Conservation (phyloP, 768 basidiomycete genomes). For the Trametes gibbosa region DNA sequence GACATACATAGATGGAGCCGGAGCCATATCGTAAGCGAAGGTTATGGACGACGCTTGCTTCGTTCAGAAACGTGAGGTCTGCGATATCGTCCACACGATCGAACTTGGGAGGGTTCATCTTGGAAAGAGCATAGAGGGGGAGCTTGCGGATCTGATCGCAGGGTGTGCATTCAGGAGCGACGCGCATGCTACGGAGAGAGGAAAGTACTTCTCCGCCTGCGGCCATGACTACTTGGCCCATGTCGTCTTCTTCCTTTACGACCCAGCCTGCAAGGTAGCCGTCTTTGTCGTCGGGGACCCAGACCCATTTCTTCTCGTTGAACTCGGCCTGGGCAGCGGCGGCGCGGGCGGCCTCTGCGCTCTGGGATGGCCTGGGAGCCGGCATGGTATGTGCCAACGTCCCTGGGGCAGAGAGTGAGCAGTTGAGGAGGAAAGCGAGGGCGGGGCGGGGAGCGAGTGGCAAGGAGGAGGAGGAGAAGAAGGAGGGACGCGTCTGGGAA, state of each 20-base stretch:
- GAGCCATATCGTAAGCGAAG: constrained; percentile 87
- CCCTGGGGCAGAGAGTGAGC: neutral
- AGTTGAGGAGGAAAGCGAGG: constrained; percentile 8
- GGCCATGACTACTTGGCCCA: constrained; percentile 82
- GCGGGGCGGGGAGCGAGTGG: constrained; percentile 4
- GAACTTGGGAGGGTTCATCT: constrained; percentile 99
- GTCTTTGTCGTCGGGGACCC: constrained; percentile 90
- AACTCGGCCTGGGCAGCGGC: constrained; percentile 94
- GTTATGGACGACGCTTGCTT: constrained; percentile 99
- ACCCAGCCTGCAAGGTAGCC: constrained; percentile 97
- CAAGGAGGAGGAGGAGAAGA: neutral
- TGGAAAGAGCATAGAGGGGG: constrained; percentile 78
- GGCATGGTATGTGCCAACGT: constrained; percentile 26
- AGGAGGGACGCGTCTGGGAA: constrained; percentile 9
- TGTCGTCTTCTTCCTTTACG: constrained; percentile 78
- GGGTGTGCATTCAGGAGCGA: neutral
- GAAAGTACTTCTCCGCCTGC: constrained; percentile 71
- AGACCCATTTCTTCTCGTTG: constrained; percentile 98
- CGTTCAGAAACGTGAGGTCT: constrained; percentile 95
- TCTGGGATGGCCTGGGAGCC: constrained; percentile 36
- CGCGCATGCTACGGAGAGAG: neutral
- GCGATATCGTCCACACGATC: constrained; percentile 98
- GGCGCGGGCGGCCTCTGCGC: constrained; percentile 70
- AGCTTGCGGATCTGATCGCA: constrained; percentile 55
- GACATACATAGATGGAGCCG: constrained; percentile 80